A percentile compares a stretch with the other conserved stretches of the same genome.
Conservation (phyloP, 306 rosid species). For the Canavalia gladiata region DNA sequence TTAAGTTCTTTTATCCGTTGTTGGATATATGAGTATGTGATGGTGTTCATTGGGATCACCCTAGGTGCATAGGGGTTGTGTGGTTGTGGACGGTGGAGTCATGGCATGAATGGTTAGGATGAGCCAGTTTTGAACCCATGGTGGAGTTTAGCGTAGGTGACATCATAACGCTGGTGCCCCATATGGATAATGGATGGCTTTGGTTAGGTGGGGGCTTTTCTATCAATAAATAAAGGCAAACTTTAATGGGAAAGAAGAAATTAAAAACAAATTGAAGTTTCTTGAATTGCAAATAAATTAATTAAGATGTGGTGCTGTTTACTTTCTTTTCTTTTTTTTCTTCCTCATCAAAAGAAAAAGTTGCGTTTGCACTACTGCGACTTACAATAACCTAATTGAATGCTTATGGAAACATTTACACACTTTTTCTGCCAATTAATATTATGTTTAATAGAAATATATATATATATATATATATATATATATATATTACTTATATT, state of each 20-base stretch:
- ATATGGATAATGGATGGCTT: not conserved
- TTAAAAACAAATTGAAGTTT: not conserved
- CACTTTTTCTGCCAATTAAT: too few species aligned
- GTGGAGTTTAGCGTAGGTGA: constrained; percentile 7
- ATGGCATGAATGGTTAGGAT: constrained; percentile 35
- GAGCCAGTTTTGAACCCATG: not conserved
- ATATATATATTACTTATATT: too few species aligned
- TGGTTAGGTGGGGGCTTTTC: constrained; percentile 2
- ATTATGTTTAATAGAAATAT: too few species aligned
- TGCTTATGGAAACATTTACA: not conserved
- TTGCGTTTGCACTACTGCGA: not conserved
- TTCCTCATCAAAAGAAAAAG: not conserved
- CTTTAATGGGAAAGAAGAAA: constrained; percentile 19
- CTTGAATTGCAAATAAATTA: constrained; percentile 11
- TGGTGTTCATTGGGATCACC: constrained; percentile 53
- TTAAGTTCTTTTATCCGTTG: constrained; percentile 51
- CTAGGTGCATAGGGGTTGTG: constrained; percentile 57
- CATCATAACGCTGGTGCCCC: not conserved
- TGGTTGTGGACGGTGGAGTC: constrained; percentile 37
- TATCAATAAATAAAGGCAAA: not conserved
- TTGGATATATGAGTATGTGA: constrained; percentile 47
- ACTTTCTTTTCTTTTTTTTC: not conserved
- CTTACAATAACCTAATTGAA: not conserved
- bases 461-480: too few species aligned
- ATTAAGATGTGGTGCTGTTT: not conserved